A percentile compares a stretch with the other conserved stretches of the same genome.
Evolutionary conservation across 2,329 filamentous ascomycete genomes (phyloP).

Genomic region (Trichoderma sp.): DNA sequence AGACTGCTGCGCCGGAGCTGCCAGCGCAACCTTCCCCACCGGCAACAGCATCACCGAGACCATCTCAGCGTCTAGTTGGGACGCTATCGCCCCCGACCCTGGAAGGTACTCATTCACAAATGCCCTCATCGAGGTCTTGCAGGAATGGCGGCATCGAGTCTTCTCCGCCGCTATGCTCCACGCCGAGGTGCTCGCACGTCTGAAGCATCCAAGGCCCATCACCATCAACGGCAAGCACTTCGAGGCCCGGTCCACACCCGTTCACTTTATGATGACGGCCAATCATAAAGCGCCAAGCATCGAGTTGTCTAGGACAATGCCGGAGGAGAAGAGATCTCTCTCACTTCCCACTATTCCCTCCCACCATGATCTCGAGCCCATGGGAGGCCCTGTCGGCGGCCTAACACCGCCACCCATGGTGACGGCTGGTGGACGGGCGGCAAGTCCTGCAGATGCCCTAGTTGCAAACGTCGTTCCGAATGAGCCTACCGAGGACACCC

Average conservation of each 20-base stretch:
- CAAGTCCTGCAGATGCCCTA: slow-evolving; percentile 28
- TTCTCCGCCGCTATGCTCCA: slow-evolving; percentile 64
- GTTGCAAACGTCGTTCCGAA: slow-evolving; percentile 33
- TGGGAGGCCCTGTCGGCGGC: neutral
- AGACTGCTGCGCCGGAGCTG: slow-evolving; percentile 61
- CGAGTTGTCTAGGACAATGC: slow-evolving; percentile 47
- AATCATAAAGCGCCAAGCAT: slow-evolving; percentile 62
- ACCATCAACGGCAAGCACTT: slow-evolving; percentile 59
- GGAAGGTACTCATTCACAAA: slow-evolving; percentile 62
- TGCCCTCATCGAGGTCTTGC: slow-evolving; percentile 59
- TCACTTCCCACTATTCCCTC: slow-evolving; percentile 30
- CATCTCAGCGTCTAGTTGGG: slow-evolving; percentile 63
- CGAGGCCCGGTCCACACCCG: slow-evolving; percentile 59
- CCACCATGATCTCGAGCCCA: slow-evolving; percentile 22
- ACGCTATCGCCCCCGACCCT: slow-evolving; percentile 60
- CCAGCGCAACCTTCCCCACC: slow-evolving; percentile 59
- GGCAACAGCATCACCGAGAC: slow-evolving; percentile 62
- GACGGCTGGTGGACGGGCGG: slow-evolving; percentile 29
- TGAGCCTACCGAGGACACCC: slow-evolving; percentile 56
- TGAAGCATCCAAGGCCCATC: slow-evolving; percentile 61
- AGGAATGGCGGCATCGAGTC: slow-evolving; percentile 55
- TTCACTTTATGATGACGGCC: slow-evolving; percentile 65
- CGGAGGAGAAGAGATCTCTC: slow-evolving; percentile 27
- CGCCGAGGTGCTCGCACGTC: slow-evolving; percentile 59
- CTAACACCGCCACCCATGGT: neutral